Base-by-base conservation (phyloP, 805 yeast genomes). In the Metschnikowia santaceciliae region DNA sequence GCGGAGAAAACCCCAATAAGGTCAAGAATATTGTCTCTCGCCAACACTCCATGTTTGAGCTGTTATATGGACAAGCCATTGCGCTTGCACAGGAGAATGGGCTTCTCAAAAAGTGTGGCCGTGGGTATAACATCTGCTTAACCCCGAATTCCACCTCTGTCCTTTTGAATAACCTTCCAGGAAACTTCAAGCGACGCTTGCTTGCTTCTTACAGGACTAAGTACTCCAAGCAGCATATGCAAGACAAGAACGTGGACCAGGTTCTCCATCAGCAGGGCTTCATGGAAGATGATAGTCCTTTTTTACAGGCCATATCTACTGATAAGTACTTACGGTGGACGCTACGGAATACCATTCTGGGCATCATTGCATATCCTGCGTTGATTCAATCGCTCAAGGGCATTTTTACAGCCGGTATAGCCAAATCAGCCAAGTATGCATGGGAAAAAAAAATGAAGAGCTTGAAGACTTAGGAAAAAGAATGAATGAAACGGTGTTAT, bases 1-100 rank as follows among this genome's bases (percentile, higher is more conserved):
- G 89, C 8, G 98, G 97, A 1, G 99, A 94, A 66, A 88, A 94
- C 65, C 97, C 97, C 4, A 77, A 84, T 59, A 94, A 94, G 67
- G 88, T 91, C 38, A 72, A 75, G 45, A 94, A 94, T 64, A 94
- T 94, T 54, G 98, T 94, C 3, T 65, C 69, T 10, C 86, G 86
- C 65, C 97, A 94, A 67, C 78, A 80, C 55, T 68, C 71, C 17
- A 77, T 81, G 54, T 94, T 94, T 70, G 78, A 84, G 52, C 68
- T 70, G 50, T 79, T 94, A 61, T 94, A 94, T 63, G 70, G 74
- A n/a, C 96, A 96, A 2, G 66, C 84, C 7, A 56, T 82, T 46
- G 68, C 38, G 17, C 33, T 15, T 8, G 53, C 56, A 1, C 22
- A 47, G 38, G 20, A 17, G 4, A 46, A 42, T 32, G 50, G 48